Conservation (phyloP, 768 basidiomycete genomes). For the Neoboletus brunneissimus region DNA sequence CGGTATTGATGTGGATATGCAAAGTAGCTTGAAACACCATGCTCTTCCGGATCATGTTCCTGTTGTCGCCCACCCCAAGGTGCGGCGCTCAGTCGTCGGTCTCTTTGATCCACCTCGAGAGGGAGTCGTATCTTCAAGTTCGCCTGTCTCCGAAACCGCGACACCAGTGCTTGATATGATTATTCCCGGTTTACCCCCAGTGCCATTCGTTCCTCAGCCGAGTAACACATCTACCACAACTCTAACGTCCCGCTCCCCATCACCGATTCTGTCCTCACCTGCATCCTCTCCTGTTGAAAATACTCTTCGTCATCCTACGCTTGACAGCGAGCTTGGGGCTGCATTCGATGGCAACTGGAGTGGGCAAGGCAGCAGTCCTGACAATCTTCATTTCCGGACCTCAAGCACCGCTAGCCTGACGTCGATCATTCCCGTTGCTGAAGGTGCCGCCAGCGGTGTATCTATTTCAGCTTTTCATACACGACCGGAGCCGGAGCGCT, state of each 20-base stretch:
- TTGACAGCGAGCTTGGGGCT: conserved; percentile 59
- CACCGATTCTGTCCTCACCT: conserved; percentile 12
- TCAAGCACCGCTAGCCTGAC: conserved; percentile 56
- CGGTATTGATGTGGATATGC: conserved; percentile 23
- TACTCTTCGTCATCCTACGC: conserved; percentile 32
- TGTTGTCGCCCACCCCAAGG: conserved; percentile 25
- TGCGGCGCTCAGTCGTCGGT: conserved; percentile 58
- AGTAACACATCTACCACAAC: conserved; percentile 21
- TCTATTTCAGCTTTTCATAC: conserved; percentile 4
- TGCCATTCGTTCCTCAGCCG: conserved; percentile 34
- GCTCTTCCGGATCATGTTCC: conserved; percentile 19
- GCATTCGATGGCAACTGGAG: conserved; percentile 37
- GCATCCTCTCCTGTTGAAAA: conserved; percentile 7
- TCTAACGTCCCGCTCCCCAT: conserved; percentile 19
- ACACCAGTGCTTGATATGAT: conserved; percentile 29
- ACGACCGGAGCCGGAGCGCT: background rate
- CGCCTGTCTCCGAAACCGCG: conserved; percentile 13
- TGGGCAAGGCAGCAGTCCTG: conserved; percentile 23
- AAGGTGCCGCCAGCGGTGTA: conserved; percentile 1
- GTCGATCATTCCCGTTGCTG: conserved; percentile 31
- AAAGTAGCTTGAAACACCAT: conserved; percentile 23
- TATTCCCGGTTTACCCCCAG: conserved; percentile 35
- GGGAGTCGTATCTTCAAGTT: conserved; percentile 4
- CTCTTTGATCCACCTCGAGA: conserved; percentile 47
- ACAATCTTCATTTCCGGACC: conserved; percentile 47